Base-by-base conservation (phyloP, 768 basidiomycete species). In the Lactarius pseudohatsudake region DNA sequence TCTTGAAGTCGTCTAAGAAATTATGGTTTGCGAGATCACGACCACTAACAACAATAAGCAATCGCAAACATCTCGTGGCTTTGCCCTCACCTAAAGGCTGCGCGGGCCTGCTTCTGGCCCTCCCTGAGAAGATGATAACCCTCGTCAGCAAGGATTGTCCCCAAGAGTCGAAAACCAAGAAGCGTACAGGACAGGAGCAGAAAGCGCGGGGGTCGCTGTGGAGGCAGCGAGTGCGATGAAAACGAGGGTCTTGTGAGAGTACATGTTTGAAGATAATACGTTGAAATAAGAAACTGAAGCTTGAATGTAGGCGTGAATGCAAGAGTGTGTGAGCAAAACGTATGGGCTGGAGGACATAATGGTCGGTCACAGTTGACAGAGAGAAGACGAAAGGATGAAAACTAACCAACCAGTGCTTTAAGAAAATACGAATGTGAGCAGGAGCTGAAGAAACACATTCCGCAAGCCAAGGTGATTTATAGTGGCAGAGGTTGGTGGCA, bases 351-450 rank as follows among this genome's bases (percentile, higher is more conserved):
- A 28, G 26, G 18, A n/a, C 20, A 15, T 50, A 5, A 30, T 20
- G 13, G 36, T 61, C 20, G 43, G 38, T 28, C 3, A 38, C 28
- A 20, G 45, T 22, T 10, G 28, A 30, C 2, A 22, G 16, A 61
- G 13, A n/a, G 41, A 47, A 16, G 20, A 2, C 26, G 50, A 26
- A 26, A 22, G 15, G 26, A 26, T 10, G 3, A 10, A 20, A 50
- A 38, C 65, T 55, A 36, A 66, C 65, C 65, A 66, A 66, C 65
- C 65, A 62, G 65, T 66, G 57, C 61, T 61, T 40, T 5, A 11
- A 7, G 38, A 38, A 11, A 45, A 26, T 18, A 34, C 22, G 28
- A 62, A 66, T 40, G 16, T 62, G 56, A 62, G 45, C 32, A 56
- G 34, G 38, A 60, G 50, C 53, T 60, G 22, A n/a, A 32, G 40